Conservation (phyloP, 148 eudicot genomes). For the Amaranthus hypochondriacus region DNA sequence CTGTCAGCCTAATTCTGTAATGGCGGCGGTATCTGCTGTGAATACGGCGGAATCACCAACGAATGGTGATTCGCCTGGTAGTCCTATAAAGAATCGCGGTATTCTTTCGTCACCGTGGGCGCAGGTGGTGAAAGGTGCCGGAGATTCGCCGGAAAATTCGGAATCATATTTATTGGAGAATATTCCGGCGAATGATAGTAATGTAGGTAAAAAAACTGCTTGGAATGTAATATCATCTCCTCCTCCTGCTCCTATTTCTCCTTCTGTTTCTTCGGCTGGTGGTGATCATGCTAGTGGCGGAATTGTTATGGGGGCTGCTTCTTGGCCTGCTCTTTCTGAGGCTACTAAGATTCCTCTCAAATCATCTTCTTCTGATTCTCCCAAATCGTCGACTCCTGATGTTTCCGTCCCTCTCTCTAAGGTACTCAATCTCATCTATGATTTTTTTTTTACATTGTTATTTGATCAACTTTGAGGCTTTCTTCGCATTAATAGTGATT, state of each 20-base stretch:
- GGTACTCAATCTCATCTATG: slow-evolving; percentile 16
- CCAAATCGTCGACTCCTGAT: slow-evolving; percentile 27
- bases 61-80: neutral
- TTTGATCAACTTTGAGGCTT: too few relatives aligned
- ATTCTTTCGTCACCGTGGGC: slow-evolving; percentile 32
- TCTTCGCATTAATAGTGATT: too few relatives aligned
- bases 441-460: too few relatives aligned
- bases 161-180: slow-evolving; percentile 16
- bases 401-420: slow-evolving; percentile 29
- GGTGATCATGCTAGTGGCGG: slow-evolving; percentile 12
- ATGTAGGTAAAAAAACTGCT: slow-evolving; percentile 38
- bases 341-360: slow-evolving; percentile 31
- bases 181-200: slow-evolving; percentile 22
- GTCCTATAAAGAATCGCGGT: neutral
- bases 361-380: slow-evolving; percentile 18
- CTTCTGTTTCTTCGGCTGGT: slow-evolving; percentile 19
- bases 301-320: slow-evolving; percentile 31
- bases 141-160: slow-evolving; percentile 10
- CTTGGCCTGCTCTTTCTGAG: slow-evolving; percentile 66
- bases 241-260: neutral
- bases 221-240: slow-evolving; percentile 33
- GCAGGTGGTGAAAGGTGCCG: slow-evolving; percentile 38
- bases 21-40: slow-evolving; percentile 3
- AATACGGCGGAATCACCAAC: slow-evolving; percentile 18
- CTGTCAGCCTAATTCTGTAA: slow-evolving; percentile 10